Evolutionary conservation across 805 yeast genomes (phyloP), one percentile per base, ranked within the genome.

Genomic region (Cyberlindnera amylophila): DNA sequence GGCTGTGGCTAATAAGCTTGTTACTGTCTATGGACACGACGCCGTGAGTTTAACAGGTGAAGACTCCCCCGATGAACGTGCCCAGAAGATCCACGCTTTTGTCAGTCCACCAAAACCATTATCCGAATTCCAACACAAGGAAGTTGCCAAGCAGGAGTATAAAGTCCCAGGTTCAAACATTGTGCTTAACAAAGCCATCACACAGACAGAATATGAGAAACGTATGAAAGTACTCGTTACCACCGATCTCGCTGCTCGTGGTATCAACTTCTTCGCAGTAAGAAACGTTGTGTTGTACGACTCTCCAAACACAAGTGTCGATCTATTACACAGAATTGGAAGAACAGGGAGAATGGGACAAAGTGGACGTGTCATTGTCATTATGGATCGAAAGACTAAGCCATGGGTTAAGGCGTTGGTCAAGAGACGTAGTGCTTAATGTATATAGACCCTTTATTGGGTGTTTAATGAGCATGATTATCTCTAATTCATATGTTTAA

Each of bases 261-360:
- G 99, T 3, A 65, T 93, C 42, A 91, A 91, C 57, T 89, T 93
- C 64, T 74, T 75, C 42, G 85, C 85, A 14, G 79, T 93, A 24
- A 74, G 89, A 51, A 89, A 89, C 53, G 86, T 91, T 11, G 71
- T 91, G 21, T 65, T 93, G 38, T 83, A 82, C 67, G 97, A 91
- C 58, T 77, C 89, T 34, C 99, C 99, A 6, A 74, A 75, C 40
- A 81, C 84, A 4, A 77, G 96, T 0, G 81, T 87, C 15, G 98
- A 91, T 63, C 69, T 91, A 46, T 79, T 91, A 16, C 98, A 91
- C 61, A 71, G 99, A 47, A 83, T 87, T 1, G 99, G 99, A 1
- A 77, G 99, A 65, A 91, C 97, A 0, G 97, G 96, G 3, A 69
- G 99, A 60, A 82, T 90, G 85, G 86, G 84, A 34, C 88, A 83